Evolutionary conservation across 805 yeast genomes (phyloP).

Genomic region (Teunomyces stri): DNA sequence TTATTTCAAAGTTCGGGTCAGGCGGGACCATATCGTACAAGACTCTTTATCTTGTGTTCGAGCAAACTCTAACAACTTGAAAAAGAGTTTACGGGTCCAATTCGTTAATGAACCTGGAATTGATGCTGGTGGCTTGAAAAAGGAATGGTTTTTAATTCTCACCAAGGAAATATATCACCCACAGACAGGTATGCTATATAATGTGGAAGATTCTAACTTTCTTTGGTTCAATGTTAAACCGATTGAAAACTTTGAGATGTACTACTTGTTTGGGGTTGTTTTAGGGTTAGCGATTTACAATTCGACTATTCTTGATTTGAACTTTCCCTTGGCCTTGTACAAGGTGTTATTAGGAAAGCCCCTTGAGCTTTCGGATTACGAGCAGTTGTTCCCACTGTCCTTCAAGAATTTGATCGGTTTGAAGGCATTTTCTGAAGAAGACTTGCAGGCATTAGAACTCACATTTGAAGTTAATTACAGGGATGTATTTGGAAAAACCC

Average conservation of each 20-base stretch:
- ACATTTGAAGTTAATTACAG: conserved; percentile 61
- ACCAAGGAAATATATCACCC: conserved; percentile 70
- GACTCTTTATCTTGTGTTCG: conserved; percentile 73
- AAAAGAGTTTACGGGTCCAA: conserved; percentile 73
- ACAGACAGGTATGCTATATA: conserved; percentile 60
- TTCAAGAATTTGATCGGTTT: conserved; percentile 37
- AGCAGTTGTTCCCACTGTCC: conserved; percentile 66
- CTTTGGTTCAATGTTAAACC: conserved; percentile 71
- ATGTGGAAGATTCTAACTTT: conserved; percentile 64
- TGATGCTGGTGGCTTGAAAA: conserved; percentile 92
- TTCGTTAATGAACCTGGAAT: conserved; percentile 88
- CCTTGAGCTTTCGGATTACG: conserved; percentile 60
- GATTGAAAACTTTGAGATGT: conserved; percentile 48
- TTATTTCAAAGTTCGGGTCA: conserved; percentile 62
- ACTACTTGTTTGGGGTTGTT: conserved; percentile 78
- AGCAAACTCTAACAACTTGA: conserved; percentile 55
- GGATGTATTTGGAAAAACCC: conserved; percentile 44
- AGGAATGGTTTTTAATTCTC: conserved; percentile 87
- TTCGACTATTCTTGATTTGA: conserved; percentile 79
- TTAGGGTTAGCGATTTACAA: conserved; percentile 90
- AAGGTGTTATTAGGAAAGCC: conserved; percentile 64
- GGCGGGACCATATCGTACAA: conserved; percentile 62
- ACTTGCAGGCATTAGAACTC: conserved; percentile 45
- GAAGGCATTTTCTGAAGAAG: conserved; percentile 23
- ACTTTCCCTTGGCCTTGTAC: conserved; percentile 73